Conservation (phyloP, 2,329 filamentous ascomycete genomes). For the Hypoxylon sp. region DNA sequence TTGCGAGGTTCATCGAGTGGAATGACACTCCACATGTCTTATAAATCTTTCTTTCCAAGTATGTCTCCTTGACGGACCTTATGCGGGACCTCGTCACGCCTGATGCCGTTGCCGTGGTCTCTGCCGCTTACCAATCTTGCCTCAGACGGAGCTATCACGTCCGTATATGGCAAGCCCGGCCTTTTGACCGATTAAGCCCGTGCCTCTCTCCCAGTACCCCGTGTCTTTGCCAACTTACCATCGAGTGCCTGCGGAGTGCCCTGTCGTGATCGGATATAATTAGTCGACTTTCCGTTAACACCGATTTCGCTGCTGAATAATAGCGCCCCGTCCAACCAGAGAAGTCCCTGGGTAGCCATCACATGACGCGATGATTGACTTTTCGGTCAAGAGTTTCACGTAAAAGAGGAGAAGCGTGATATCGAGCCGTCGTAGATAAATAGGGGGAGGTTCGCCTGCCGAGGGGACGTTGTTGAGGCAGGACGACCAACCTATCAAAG, state of each 20-base stretch:
- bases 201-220: neutral
- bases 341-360: too few relatives aligned
- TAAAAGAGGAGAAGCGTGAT: neutral
- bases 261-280: conserved; percentile 11
- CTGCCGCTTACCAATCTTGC: too few relatives aligned
- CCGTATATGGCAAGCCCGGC: conserved; percentile 18
- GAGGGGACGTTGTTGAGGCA: neutral
- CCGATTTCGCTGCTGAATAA: neutral
- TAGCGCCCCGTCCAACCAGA: too few relatives aligned
- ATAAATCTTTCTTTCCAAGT: too few relatives aligned
- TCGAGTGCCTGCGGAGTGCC: neutral
- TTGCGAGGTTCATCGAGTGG: too few relatives aligned
- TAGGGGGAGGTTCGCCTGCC: neutral
- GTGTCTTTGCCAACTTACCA: neutral
- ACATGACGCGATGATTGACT: neutral
- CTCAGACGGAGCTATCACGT: too few relatives aligned
- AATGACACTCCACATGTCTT: too few relatives aligned
- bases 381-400: neutral
- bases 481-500: too few relatives aligned
- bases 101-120: too few relatives aligned
- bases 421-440: conserved; percentile 2
- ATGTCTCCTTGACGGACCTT: too few relatives aligned
- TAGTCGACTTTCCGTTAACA: neutral
- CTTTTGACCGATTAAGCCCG: conserved; percentile 12
- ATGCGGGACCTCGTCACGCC: too few relatives aligned